phyloP scores from a whole-genome alignment of 371 early-diverging fungal species.

The Catenaria anguillulae region DNA sequence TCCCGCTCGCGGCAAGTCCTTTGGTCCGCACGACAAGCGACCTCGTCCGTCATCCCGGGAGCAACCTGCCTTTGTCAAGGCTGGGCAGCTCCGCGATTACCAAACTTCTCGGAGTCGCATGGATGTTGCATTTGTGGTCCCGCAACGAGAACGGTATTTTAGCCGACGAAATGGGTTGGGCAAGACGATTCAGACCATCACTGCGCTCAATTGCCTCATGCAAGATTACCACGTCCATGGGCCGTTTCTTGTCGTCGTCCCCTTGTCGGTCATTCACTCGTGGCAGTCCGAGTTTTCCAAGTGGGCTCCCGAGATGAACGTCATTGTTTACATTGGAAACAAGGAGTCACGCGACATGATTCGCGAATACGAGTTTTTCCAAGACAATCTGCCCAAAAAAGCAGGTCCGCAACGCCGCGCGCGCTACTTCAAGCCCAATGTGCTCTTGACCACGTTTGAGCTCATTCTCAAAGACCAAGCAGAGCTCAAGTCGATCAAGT shows the following conservation, averaged over 20 bases:
- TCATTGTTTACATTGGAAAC: neutral
- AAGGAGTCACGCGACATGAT: conserved; percentile 30
- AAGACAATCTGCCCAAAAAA: too few species aligned
- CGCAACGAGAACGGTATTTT: neutral
- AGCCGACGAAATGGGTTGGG: conserved; percentile 95
- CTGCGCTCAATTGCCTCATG: conserved; percentile 43
- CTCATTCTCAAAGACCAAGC: neutral
- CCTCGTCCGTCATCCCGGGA: neutral
- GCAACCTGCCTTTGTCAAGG: conserved; percentile 23
- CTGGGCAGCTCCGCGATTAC: neutral
- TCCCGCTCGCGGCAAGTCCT: conserved; percentile 49
- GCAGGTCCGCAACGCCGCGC: too few species aligned
- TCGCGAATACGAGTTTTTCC: conserved; percentile 81
- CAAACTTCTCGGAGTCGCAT: neutral
- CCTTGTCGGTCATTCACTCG: conserved; percentile 23
- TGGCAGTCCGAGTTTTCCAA: conserved; percentile 4
- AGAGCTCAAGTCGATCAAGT: neutral
- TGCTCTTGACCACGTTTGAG: conserved; percentile 1
- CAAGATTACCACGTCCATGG: conserved; percentile 36
- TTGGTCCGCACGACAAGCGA: conserved; percentile 7
- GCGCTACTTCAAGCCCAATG: neutral
- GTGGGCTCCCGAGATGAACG: conserved; percentile 5
- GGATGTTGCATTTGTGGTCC: conserved; percentile 1
- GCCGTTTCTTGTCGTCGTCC: conserved; percentile 74
- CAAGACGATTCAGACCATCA: conserved; percentile 78